These are phyloP conservation scores for Apium graveolens DNA, from an alignment of 129 eudicot genomes.

Conservation along the genomic window DNA sequence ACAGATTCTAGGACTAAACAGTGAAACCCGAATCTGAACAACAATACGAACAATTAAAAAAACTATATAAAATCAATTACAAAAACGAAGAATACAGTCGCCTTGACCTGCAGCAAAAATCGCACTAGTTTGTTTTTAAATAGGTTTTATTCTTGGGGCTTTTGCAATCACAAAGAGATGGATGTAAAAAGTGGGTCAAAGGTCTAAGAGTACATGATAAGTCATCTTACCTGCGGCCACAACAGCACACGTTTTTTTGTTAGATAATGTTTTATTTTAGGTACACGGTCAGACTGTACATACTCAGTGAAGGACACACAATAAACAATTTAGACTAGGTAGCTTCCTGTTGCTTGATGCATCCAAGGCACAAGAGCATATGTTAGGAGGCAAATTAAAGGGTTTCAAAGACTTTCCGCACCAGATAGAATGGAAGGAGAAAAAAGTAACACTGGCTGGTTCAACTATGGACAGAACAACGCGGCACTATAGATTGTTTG, in stretches of 20 bases:
- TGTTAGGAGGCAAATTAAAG: background rate
- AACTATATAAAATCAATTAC: background rate
- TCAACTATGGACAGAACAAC: background rate
- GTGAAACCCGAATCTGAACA: background rate
- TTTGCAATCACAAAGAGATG: background rate
- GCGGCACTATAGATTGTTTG: background rate
- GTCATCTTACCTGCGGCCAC: too few relatives aligned
- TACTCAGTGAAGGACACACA: background rate
- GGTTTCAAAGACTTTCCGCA: background rate
- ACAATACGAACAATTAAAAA: background rate
- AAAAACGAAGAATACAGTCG: too few relatives aligned
- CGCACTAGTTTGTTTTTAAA: background rate
- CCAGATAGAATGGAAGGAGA: background rate
- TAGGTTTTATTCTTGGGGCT: background rate
- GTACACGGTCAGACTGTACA: background rate
- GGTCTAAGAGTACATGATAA: background rate
- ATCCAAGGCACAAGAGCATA: background rate
- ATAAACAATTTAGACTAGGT: background rate
- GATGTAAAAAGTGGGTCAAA: background rate
- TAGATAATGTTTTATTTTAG: too few relatives aligned
- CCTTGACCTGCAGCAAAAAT: background rate
- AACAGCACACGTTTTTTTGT: too few relatives aligned
- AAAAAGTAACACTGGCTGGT: background rate
- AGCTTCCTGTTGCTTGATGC: background rate
- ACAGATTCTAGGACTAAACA: background rate